These are phyloP conservation scores for Cylindrodendrum hubeiense DNA, from an alignment of 2,329 filamentous ascomycete species.

Conservation along the genomic window DNA sequence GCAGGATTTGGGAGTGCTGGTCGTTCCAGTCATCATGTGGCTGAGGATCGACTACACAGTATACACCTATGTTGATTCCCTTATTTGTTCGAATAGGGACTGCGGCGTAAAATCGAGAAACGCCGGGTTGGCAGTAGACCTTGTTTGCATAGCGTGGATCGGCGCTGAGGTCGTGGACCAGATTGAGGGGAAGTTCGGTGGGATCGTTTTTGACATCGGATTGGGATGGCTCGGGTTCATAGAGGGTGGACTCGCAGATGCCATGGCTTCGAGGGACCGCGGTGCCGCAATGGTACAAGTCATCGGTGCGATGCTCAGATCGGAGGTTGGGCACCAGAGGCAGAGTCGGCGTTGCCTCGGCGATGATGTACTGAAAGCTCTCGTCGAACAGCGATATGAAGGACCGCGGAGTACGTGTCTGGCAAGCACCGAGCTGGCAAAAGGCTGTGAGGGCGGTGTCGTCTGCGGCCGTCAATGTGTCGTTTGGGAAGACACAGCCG, in stretches of 20 bases:
- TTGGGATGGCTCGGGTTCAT: background rate
- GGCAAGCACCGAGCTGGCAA: conserved; percentile 61
- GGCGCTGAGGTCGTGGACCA: conserved; percentile 49
- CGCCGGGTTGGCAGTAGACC: conserved; percentile 39
- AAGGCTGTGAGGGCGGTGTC: conserved; percentile 58
- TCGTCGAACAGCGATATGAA: conserved; percentile 66
- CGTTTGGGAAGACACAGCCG: background rate
- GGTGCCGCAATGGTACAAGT: conserved; percentile 47
- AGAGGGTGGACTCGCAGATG: conserved; percentile 46
- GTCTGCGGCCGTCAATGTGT: conserved; percentile 41
- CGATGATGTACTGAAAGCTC: conserved; percentile 62
- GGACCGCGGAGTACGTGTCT: conserved; percentile 56
- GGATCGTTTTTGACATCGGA: background rate
- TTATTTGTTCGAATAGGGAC: conserved; percentile 9
- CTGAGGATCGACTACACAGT: conserved; percentile 45
- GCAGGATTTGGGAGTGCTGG: conserved; percentile 42
- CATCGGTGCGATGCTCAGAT: background rate
- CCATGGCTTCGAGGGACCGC: conserved; percentile 47
- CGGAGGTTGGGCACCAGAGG: conserved; percentile 46
- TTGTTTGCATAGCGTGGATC: conserved; percentile 46
- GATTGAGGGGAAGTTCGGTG: conserved; percentile 45
- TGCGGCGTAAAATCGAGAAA: conserved; percentile 50
- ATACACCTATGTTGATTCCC: conserved; percentile 57
- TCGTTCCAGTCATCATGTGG: conserved; percentile 39
- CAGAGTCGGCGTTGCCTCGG: conserved; percentile 60